These are phyloP conservation scores for Yarrowia deformans DNA, from an alignment of 805 yeast genomes.

Conservation along the genomic window DNA sequence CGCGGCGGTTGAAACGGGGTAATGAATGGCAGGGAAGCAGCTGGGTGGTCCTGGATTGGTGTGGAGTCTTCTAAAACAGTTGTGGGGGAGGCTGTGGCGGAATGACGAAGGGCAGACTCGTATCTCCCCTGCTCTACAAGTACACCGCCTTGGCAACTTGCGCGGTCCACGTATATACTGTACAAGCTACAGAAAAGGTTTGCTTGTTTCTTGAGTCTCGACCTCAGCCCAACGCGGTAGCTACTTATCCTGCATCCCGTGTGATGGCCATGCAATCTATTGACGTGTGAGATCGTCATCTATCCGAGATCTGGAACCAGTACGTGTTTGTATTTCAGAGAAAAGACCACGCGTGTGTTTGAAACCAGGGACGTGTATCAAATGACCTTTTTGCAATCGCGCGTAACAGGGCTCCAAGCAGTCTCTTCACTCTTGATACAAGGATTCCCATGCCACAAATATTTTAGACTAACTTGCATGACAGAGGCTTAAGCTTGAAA, in stretches of 20 bases:
- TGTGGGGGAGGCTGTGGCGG: not conserved
- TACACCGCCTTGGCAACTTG: conserved; percentile 1
- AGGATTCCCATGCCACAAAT: not conserved
- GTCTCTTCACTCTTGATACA: not conserved
- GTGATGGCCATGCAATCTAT: not conserved
- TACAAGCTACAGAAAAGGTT: not conserved
- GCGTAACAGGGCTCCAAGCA: not conserved
- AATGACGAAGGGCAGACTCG: not conserved
- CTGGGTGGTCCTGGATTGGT: not conserved
- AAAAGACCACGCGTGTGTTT: not conserved
- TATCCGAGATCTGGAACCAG: not conserved
- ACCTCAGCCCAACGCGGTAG: not conserved
- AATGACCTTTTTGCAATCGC: too few relatives aligned
- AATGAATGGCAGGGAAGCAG: not conserved
- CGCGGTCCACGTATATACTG: not conserved
- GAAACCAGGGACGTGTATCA: not conserved
- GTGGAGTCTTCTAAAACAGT: not conserved
- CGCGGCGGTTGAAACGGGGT: conserved; percentile 14
- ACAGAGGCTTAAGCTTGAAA: conserved; percentile 3
- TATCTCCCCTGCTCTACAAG: not conserved
- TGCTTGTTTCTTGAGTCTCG: not conserved
- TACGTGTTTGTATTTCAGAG: not conserved
- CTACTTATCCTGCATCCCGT: not conserved
- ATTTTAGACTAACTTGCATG: conserved; percentile 2
- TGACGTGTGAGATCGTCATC: not conserved